Evolutionary conservation across 345 rosid species (phyloP).

Genomic region (Eucalyptus dawsonii): DNA sequence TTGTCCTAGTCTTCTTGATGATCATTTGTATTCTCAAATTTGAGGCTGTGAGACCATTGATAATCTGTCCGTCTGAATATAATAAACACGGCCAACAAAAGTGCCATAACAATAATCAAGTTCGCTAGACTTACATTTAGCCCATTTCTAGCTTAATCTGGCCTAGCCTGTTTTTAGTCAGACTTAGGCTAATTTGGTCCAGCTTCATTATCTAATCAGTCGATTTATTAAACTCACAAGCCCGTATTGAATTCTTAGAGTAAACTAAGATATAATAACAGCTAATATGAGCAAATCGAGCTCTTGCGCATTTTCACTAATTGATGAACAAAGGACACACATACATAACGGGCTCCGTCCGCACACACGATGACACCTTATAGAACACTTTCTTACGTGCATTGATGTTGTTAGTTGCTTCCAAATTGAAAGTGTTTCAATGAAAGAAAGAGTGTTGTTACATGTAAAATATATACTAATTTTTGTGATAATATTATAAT

Average conservation of each 20-base stretch:
- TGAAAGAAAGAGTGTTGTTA: no score
- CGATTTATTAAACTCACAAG: neutral
- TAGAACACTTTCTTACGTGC: neutral
- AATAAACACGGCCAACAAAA: neutral
- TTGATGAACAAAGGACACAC: neutral
- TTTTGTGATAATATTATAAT: neutral
- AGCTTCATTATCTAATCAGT: neutral
- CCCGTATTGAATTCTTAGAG: neutral
- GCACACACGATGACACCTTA: neutral
- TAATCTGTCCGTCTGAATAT: neutral
- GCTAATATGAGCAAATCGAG: neutral
- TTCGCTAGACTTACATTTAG: neutral
- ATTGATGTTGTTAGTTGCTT: neutral
- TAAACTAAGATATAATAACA: neutral
- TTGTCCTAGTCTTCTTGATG: neutral
- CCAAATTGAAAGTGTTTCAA: neutral
- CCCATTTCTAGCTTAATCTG: neutral
- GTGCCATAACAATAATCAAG: neutral
- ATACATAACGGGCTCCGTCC: neutral
- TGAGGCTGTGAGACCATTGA: neutral
- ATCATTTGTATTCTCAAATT: neutral
- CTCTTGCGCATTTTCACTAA: neutral
- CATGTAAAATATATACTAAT: neutral
- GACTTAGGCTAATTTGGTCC: neutral
- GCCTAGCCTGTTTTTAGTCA: neutral